Evolutionary conservation across 2,329 filamentous ascomycete genomes (phyloP), one percentile per base, ranked within the genome.

Genomic region (Exophiala alcalophila): DNA sequence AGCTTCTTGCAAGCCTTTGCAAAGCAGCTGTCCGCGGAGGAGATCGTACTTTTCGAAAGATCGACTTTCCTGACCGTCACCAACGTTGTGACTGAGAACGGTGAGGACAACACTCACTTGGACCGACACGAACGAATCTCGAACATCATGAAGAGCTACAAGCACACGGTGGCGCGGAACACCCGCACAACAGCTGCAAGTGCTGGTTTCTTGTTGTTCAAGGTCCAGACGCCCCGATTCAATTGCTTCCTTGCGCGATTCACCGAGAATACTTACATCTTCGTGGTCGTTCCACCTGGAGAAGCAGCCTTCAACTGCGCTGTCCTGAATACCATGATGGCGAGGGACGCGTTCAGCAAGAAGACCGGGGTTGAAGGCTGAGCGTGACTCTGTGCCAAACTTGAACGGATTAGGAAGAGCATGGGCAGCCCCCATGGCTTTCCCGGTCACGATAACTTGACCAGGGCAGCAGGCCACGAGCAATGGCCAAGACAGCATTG

Each of bases 101-200:
- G 38, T 14, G 27, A 50, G 20, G 74, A 79, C 12, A 98, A 98
- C 63, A 91, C 92, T 1, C 94, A 87, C 50, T 84, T 84, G 36
- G 92, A 98, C 66, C 85, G 92, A 2, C 89, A 95, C 58, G 92
- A 98, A 72, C 84, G 86, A 56, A 86, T 98, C 61, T 92, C 85
- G 50, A 97, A 95, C 65, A 96, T 98, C 60, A 85, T 98, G 68
- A 98, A 98, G 70, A 90, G 91, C 46, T 96, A 97, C 72, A 98
- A 97, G 72, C 91, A 97, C 69, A 80, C 66, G 44, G 65, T 65
- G n/a, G 67, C 66, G 26, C 57, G 65, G 19, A 71, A 68, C 47
- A 70, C 67, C 12, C 65, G 66, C 44, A 68, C 66, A 6, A 70
- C 61, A 3, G 66, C 65, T 3, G 63, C 60, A 9, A 65, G 62